A percentile compares a stretch with the other conserved stretches of the same genome.
Evolutionary conservation across 768 basidiomycete species (phyloP).

Genomic region (Piloderma croceum): DNA sequence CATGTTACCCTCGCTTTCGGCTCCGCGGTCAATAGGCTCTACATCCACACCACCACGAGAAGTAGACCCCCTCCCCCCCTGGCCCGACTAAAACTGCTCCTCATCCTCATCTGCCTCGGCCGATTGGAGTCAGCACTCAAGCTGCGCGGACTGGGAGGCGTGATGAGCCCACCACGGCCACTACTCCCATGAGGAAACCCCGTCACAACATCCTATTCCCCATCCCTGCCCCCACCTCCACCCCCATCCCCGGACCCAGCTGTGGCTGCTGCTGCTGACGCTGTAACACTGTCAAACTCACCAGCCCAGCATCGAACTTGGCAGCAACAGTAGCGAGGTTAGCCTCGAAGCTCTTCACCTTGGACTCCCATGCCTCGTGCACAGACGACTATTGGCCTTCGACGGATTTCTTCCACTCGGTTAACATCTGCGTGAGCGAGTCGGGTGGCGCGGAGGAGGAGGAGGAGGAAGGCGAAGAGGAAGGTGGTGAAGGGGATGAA

Average conservation of each 20-base stretch:
- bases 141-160: constrained; percentile 72
- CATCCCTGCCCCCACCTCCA: too few relatives aligned
- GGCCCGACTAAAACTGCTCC: too few relatives aligned
- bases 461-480: constrained; percentile 31
- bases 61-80: too few relatives aligned
- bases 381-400: constrained; percentile 79
- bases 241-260: too few relatives aligned
- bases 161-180: constrained; percentile 64
- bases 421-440: constrained; percentile 47
- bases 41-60: too few relatives aligned
- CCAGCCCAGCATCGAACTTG: constrained; percentile 26
- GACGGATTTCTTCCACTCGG: constrained; percentile 71
- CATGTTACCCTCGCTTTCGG: too few relatives aligned
- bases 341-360: constrained; percentile 49
- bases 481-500: constrained; percentile 22
- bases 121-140: constrained; percentile 56
- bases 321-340: constrained; percentile 29
- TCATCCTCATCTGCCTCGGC: constrained; percentile 38
- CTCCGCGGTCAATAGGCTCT: too few relatives aligned
- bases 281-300: too few relatives aligned
- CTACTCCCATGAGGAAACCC: too few relatives aligned
- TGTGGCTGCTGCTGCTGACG: constrained; percentile 35
- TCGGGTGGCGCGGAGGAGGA: constrained; percentile 39
- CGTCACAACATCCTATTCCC: too few relatives aligned
- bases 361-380: constrained; percentile 76